Percentiles rank a stretch among this genome's conserved stretches.
phyloP scores from a whole-genome alignment of 23 red algal genomes.

The Pyropia yezoensis region DNA sequence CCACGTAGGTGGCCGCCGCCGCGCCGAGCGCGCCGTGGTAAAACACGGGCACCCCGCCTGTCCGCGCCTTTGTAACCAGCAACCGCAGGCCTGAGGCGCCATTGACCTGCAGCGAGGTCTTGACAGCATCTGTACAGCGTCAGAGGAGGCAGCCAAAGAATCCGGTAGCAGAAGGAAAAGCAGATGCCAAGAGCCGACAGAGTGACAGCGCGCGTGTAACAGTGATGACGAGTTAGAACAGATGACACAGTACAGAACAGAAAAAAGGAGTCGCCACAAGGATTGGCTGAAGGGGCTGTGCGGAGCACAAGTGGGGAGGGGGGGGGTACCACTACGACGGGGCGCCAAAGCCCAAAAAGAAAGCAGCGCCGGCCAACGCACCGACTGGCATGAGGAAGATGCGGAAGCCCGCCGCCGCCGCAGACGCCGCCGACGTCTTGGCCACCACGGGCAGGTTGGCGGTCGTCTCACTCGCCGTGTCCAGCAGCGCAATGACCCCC shows the following conservation, averaged over 20 bases:
- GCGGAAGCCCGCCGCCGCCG: constrained; percentile 33
- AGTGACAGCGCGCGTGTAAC: no score
- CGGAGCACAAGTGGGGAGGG: not conserved
- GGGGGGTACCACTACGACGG: not conserved
- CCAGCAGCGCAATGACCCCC: constrained; percentile 43
- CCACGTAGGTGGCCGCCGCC: no score
- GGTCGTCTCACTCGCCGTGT: constrained; percentile 30
- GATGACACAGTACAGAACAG: no score
- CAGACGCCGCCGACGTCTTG: constrained; percentile 34
- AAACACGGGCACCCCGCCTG: constrained; percentile 38
- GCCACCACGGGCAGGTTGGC: constrained; percentile 44
- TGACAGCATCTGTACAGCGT: constrained; percentile 29
- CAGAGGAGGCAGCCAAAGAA: no score
- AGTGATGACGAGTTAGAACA: no score
- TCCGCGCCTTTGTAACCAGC: constrained; percentile 12
- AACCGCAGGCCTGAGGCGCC: constrained; percentile 45
- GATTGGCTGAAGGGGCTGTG: not conserved
- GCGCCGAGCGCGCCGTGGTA: constrained; percentile 53
- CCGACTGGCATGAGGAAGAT: constrained; percentile 60
- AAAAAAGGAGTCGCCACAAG: no score
- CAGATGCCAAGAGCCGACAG: no score
- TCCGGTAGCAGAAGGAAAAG: no score
- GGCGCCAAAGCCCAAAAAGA: no score
- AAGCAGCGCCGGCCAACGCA: constrained; percentile 3
- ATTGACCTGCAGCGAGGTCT: constrained; percentile 60